Conservation (phyloP, 129 eudicot genomes). For the Helichrysum umbraculigerum region DNA sequence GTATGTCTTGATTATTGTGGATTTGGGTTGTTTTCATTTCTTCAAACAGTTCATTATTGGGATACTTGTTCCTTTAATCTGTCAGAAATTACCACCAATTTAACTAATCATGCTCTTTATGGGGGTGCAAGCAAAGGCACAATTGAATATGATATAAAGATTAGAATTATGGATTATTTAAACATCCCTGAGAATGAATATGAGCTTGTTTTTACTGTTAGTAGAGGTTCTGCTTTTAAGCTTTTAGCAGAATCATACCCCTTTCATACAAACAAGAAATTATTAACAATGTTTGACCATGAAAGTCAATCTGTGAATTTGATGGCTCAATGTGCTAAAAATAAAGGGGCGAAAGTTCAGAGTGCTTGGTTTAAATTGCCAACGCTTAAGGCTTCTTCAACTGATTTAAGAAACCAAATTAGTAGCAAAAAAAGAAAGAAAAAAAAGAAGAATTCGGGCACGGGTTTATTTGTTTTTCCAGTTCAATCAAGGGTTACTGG, state of each 20-base stretch:
- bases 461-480: conserved; percentile 90
- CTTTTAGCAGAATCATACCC: conserved; percentile 91
- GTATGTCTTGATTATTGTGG: conserved; percentile 98
- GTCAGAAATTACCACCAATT: conserved; percentile 80
- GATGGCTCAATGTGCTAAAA: conserved; percentile 87
- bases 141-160: conserved; percentile 78
- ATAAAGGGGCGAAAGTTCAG: conserved; percentile 79
- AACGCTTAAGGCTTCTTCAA: conserved; percentile 70
- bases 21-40: conserved; percentile 87
- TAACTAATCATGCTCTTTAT: conserved; percentile 82
- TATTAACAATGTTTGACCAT: conserved; percentile 92
- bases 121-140: conserved; percentile 86
- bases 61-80: conserved; percentile 82
- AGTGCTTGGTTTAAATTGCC: conserved; percentile 97
- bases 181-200: conserved; percentile 90
- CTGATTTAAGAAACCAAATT: conserved; percentile 79
- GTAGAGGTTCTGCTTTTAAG: conserved; percentile 92
- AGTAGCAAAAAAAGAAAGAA: conserved; percentile 49
- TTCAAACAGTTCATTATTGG: conserved; percentile 81
- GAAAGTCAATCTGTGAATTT: conserved; percentile 95
- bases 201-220: conserved; percentile 86
- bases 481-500: conserved; percentile 97
- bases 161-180: conserved; percentile 76
- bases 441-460: conserved; percentile 70
- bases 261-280: conserved; percentile 75